Evolutionary conservation across 768 basidiomycete species (phyloP).

Genomic region (Ramaria sp.): DNA sequence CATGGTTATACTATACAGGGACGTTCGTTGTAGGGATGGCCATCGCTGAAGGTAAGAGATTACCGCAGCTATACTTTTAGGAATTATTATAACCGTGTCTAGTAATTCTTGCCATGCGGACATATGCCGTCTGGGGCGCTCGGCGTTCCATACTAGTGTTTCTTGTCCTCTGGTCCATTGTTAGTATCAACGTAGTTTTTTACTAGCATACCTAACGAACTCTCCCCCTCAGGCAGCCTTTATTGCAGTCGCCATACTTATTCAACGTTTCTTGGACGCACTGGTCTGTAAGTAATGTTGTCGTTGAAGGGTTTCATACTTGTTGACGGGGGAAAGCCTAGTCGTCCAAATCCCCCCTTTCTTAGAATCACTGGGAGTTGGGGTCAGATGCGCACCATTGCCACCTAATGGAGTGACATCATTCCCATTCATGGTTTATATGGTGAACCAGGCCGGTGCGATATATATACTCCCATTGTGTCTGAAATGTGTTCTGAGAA

Average conservation of each 20-base stretch:
- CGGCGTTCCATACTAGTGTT: not conserved
- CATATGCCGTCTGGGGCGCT: conserved; percentile 5
- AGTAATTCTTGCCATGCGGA: conserved; percentile 1
- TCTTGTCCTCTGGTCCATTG: not conserved
- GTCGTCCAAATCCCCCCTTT: conserved; percentile 1
- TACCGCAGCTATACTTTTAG: not conserved
- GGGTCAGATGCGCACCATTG: conserved; percentile 2
- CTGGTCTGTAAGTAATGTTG: not conserved
- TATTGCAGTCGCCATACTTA: not conserved
- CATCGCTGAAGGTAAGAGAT: not conserved
- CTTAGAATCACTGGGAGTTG: not conserved
- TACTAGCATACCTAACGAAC: too few relatives aligned
- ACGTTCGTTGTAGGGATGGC: not conserved
- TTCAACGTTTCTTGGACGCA: not conserved
- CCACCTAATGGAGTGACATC: not conserved
- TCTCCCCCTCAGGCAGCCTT: not conserved
- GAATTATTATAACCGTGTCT: not conserved
- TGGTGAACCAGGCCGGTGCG: conserved; percentile 5
- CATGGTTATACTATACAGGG: not conserved
- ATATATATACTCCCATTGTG: not conserved
- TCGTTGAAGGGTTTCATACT: not conserved
- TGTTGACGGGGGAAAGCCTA: not conserved
- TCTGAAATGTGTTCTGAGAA: not conserved
- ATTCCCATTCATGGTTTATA: conserved; percentile 1
- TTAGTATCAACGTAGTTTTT: too few relatives aligned